These are phyloP conservation scores for Plasmodium berghei DNA, from an alignment of 169 alveolate genomes.

Conservation along the genomic window DNA sequence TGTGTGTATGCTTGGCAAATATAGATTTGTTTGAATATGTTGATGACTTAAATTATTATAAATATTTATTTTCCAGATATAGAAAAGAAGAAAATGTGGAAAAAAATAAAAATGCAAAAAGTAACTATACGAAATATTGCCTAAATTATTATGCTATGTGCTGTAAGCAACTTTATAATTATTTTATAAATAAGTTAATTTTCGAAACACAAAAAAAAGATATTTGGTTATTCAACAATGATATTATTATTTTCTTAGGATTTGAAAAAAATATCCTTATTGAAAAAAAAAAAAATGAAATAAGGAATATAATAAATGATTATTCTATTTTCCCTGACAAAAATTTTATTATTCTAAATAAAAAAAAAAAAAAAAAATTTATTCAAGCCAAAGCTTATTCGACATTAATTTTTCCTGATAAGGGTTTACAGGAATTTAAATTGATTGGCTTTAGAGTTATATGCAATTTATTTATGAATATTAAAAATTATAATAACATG, in stretches of 20 bases:
- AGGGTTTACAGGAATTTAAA: not conserved
- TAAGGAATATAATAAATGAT: not conserved
- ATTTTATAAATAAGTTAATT: constrained; percentile 7
- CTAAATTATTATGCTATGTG: constrained; percentile 1
- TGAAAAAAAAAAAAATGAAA: not conserved
- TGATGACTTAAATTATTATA: constrained; percentile 12
- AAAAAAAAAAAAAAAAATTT: constrained; percentile 9
- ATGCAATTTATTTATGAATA: constrained; percentile 20
- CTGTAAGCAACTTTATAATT: constrained; percentile 28
- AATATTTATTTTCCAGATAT: constrained; percentile 2
- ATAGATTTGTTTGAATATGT: not conserved
- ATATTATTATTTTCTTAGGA: constrained; percentile 20
- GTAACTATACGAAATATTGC: not conserved
- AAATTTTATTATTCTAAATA: constrained; percentile 18
- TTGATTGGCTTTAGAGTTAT: constrained; percentile 8
- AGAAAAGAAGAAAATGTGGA: not conserved
- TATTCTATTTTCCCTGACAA: constrained; percentile 30
- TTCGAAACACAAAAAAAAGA: constrained; percentile 58
- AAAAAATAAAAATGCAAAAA: not conserved
- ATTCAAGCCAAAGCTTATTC: constrained; percentile 19
- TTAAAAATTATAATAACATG: not conserved
- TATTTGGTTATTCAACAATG: constrained; percentile 14
- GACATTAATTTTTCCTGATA: constrained; percentile 13
- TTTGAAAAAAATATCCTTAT: constrained; percentile 10
- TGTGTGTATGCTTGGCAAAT: constrained; percentile 22